Percentiles rank a stretch among this genome's conserved stretches.
These are phyloP conservation scores for Candida ortonii DNA, from an alignment of 805 yeast genomes.

Conservation along the genomic window DNA sequence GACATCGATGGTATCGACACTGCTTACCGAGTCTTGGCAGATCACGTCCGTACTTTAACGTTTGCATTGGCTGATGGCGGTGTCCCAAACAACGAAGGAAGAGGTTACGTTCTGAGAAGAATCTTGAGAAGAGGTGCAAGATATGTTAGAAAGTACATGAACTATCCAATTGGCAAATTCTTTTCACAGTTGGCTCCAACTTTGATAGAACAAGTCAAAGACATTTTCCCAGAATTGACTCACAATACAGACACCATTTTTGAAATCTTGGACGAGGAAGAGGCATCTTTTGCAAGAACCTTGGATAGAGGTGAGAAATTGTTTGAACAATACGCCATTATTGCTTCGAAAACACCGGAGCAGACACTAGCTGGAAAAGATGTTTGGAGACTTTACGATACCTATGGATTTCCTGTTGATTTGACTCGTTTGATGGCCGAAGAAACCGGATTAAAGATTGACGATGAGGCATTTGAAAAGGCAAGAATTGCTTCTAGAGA, in stretches of 20 bases:
- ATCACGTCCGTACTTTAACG: constrained; percentile 95
- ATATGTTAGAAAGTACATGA: constrained; percentile 93
- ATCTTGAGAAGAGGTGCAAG: constrained; percentile 97
- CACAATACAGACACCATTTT: constrained; percentile 69
- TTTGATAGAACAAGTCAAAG: constrained; percentile 80
- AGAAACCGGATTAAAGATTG: constrained; percentile 90
- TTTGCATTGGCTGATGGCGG: constrained; percentile 98
- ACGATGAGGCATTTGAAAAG: constrained; percentile 86
- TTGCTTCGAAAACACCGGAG: constrained; percentile 70
- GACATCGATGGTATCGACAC: constrained; percentile 95
- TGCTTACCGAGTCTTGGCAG: constrained; percentile 97
- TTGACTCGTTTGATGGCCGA: constrained; percentile 98
- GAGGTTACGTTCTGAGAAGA: constrained; percentile 97
- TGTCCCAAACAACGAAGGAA: constrained; percentile 98
- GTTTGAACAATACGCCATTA: constrained; percentile 87
- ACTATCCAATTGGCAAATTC: constrained; percentile 91
- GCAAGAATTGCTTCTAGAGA: constrained; percentile 88
- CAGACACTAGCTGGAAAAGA: constrained; percentile 86
- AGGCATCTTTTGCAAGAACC: constrained; percentile 90
- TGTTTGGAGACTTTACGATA: constrained; percentile 97
- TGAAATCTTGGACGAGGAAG: constrained; percentile 95
- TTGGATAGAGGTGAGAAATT: constrained; percentile 96
- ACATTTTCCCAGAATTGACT: constrained; percentile 87
- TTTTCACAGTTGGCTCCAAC: constrained; percentile 92
- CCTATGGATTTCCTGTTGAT: constrained; percentile 99